Evolutionary conservation across 2,329 filamentous ascomycete species (phyloP).

Genomic region (Aureobasidium zeae): DNA sequence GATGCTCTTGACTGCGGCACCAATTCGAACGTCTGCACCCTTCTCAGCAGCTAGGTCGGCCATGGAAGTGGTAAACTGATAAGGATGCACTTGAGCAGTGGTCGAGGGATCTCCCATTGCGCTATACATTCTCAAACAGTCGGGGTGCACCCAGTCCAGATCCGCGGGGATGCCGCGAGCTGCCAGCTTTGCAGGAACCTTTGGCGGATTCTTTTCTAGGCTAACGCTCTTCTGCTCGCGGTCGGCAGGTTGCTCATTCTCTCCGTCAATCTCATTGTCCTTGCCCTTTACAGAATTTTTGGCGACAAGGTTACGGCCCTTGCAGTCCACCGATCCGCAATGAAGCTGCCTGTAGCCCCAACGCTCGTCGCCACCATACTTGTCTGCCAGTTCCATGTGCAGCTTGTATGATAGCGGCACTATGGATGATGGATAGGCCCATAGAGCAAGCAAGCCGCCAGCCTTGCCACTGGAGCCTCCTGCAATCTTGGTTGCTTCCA

Average conservation of each 20-base stretch:
- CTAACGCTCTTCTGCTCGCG: conserved; percentile 37
- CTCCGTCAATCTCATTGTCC: conserved; percentile 25
- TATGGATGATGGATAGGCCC: conserved; percentile 79
- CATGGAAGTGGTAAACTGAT: conserved; percentile 79
- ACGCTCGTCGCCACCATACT: conserved; percentile 64
- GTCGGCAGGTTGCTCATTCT: conserved; percentile 23
- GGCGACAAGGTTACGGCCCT: conserved; percentile 19
- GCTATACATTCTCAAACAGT: conserved; percentile 60
- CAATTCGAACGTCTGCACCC: conserved; percentile 51
- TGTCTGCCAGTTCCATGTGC: conserved; percentile 72
- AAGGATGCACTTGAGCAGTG: conserved; percentile 90
- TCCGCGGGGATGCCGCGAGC: conserved; percentile 61
- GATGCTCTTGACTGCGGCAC: conserved; percentile 58
- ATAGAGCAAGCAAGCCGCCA: conserved; percentile 78
- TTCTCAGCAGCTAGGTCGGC: conserved; percentile 60
- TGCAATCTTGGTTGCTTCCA: conserved; percentile 79
- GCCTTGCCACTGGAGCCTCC: conserved; percentile 93
- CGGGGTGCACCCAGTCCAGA: conserved; percentile 72
- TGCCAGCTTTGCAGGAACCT: conserved; percentile 42
- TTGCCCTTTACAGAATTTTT: conserved; percentile 25
- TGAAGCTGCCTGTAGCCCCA: conserved; percentile 82
- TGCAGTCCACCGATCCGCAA: conserved; percentile 57
- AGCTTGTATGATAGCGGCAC: conserved; percentile 79
- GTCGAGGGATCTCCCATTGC: conserved; percentile 73
- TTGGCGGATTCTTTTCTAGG: conserved; percentile 46